These are phyloP conservation scores for Globisporangium echinulatum DNA, from an alignment of 352 stramenopile species.

Conservation along the genomic window DNA sequence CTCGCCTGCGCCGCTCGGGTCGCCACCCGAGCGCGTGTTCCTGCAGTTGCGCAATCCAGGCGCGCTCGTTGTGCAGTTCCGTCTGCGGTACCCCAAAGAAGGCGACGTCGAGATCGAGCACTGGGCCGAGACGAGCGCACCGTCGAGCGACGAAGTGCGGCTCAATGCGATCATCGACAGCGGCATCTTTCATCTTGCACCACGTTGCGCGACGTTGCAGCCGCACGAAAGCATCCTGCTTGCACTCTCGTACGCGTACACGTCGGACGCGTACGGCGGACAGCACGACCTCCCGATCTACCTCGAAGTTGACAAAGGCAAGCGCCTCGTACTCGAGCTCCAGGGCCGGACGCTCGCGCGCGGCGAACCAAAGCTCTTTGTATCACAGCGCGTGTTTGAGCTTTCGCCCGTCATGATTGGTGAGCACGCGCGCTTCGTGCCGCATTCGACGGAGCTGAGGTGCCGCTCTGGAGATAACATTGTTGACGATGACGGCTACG, in stretches of 20 bases:
- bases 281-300: conserved; percentile 83
- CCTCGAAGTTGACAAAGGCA: conserved; percentile 87
- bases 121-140: conserved; percentile 88
- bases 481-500: conserved; percentile 3
- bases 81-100: conserved; percentile 87
- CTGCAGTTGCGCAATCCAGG: conserved; percentile 86
- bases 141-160: conserved; percentile 68
- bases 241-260: conserved; percentile 61
- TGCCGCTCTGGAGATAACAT: neutral
- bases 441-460: neutral
- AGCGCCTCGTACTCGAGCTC: conserved; percentile 82
- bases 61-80: conserved; percentile 75
- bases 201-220: conserved; percentile 46
- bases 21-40: conserved; percentile 47
- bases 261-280: conserved; percentile 68
- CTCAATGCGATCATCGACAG: conserved; percentile 79
- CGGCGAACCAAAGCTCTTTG: conserved; percentile 62
- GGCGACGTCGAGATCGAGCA: conserved; percentile 90
- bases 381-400: conserved; percentile 43
- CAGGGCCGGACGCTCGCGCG: conserved; percentile 70
- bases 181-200: conserved; percentile 57
- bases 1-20: conserved; percentile 55
- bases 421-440: conserved; percentile 32
- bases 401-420: conserved; percentile 73
- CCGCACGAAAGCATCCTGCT: conserved; percentile 59